Base-by-base conservation (phyloP, 345 rosid genomes). In the Arabidopsis arenosa region DNA sequence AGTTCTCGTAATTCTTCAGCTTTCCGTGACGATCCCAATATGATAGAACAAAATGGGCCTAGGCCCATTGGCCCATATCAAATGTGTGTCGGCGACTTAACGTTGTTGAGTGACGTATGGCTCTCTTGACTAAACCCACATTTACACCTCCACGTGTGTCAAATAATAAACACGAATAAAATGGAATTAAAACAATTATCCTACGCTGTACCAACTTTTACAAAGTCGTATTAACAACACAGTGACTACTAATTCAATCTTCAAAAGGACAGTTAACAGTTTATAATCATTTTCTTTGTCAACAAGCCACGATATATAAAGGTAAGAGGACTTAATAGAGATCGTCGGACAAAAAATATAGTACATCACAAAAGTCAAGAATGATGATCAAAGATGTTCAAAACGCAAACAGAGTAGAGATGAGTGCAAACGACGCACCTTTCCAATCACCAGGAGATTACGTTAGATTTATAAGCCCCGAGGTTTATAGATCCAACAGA, bases 381-480 rank as follows among this genome's bases (percentile, higher is more conserved):
- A 76, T 63, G 72, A 65, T 78, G 77, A 72, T 71, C 5, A 72
- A 48, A 56, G 59, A 78, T 78, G n/a, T 45, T 49, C 61, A 65
- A 71, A 55, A 37, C 62, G 21, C 47, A 62, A 37, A 36, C 32
- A 63, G 70, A 70, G 28, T 53, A 15, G 35, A 61, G 26, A 49
- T 14, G 32, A 44, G 5, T 41, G 11, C 26, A 53, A 14, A 26
- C 18, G 35, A 57, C 4, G 37, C 6, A 23, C 5, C 28, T 36
- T 40, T 63, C 13, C 62, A 64, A 4, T 77, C 80, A 14, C 73
- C 80, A 14, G 80, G 72, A 35, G 76, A 77, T 71, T 64, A 72
- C 48, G 76, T 39, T 39, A 71, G 73, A 33, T 77, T 71, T 73
- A 32, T 77, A 58, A 77, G 80, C 35, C 80, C 80, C 0, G 76